Percentiles rank a stretch among this genome's conserved stretches.
Conservation (phyloP, 108 stramenopile genomes). For the Discostella stelligeroides region DNA sequence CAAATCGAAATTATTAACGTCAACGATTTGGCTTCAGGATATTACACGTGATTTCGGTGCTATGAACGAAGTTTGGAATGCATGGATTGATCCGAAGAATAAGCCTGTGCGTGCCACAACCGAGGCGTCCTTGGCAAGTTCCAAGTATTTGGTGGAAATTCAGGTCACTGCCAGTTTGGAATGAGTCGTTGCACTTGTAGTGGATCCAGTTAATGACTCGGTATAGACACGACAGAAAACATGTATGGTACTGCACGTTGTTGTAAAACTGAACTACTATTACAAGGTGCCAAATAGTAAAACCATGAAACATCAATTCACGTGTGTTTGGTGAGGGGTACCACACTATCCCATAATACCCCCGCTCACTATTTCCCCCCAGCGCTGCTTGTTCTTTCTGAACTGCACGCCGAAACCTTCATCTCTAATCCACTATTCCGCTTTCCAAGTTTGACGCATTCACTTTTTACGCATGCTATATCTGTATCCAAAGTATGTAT, state of each 20-base stretch:
- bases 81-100: constrained; percentile 56
- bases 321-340: too few relatives aligned
- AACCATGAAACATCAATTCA: too few relatives aligned
- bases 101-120: constrained; percentile 60
- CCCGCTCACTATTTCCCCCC: too few relatives aligned
- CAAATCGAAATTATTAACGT: constrained; percentile 45
- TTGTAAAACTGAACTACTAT: too few relatives aligned
- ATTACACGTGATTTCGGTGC: constrained; percentile 38
- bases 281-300: not conserved
- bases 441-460: constrained; percentile 10
- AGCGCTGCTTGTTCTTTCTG: not conserved
- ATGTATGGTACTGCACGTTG: too few relatives aligned
- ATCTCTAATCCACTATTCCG: constrained; percentile 14
- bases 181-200: not conserved
- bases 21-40: constrained; percentile 54
- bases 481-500: constrained; percentile 5
- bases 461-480: not conserved
- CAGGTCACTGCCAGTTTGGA: constrained; percentile 51
- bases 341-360: too few relatives aligned
- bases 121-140: constrained; percentile 51
- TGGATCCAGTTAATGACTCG: not conserved
- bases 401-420: constrained; percentile 10
- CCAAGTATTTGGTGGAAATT: constrained; percentile 54
- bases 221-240: too few relatives aligned
- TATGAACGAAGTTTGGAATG: constrained; percentile 63